phyloP scores from a whole-genome alignment of 2,329 filamentous ascomycete species.

The Nemania bipapillata region DNA sequence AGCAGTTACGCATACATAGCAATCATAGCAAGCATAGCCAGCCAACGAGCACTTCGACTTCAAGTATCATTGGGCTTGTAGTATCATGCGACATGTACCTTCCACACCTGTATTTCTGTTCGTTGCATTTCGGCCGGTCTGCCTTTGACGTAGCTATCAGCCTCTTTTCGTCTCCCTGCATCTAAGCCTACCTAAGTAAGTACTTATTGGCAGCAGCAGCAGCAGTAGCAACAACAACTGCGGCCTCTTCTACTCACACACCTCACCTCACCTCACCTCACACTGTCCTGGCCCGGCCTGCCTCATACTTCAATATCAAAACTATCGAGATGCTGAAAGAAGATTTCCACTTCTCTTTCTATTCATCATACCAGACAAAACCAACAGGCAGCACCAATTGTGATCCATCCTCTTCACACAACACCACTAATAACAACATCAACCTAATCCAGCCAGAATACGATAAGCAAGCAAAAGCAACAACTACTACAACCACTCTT shows the following conservation, averaged over 20 bases:
- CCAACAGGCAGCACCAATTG: constrained; percentile 39
- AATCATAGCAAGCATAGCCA: not conserved
- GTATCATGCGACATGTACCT: constrained; percentile 31
- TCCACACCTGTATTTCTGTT: constrained; percentile 36
- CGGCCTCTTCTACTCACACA: constrained; percentile 36
- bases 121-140: constrained; percentile 43
- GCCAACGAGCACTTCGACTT: constrained; percentile 26
- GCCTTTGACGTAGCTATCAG: constrained; percentile 45
- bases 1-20: too few species aligned
- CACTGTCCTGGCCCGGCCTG: too few species aligned
- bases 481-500: too few species aligned
- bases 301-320: constrained; percentile 39
- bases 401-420: constrained; percentile 31
- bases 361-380: constrained; percentile 37
- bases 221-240: constrained; percentile 33
- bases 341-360: constrained; percentile 40
- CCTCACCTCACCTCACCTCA: constrained; percentile 49
- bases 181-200: constrained; percentile 41
- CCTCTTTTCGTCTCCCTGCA: constrained; percentile 46
- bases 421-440: constrained; percentile 31
- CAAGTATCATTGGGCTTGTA: constrained; percentile 31
- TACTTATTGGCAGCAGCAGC: too few species aligned
- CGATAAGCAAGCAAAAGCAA: constrained; percentile 38
- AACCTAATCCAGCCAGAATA: constrained; percentile 43
- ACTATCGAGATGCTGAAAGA: constrained; percentile 43